phyloP scores from a whole-genome alignment of 176 grass and related monocot genomes.

The Microstegium vimineum region DNA sequence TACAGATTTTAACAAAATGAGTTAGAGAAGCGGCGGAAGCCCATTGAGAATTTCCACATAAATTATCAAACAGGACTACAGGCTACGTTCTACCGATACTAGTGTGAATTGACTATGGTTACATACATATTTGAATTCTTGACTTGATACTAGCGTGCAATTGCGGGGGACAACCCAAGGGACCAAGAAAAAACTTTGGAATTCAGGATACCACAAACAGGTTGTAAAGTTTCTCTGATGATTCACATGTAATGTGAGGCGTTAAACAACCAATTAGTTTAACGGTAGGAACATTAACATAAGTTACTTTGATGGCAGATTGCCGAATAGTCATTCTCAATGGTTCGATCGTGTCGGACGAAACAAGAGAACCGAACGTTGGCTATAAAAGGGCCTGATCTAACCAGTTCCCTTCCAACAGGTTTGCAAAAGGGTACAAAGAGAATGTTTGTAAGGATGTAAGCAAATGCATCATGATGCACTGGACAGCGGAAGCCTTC shows the following conservation, averaged over 20 bases:
- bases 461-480: slow-evolving; percentile 34
- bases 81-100: no score
- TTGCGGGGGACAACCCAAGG: no score
- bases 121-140: no score
- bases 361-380: slow-evolving; percentile 1
- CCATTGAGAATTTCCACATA: no score
- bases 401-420: slow-evolving; percentile 37
- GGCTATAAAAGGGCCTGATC: slow-evolving; percentile 26
- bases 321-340: no score
- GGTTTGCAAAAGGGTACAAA: slow-evolving; percentile 12
- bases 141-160: no score
- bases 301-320: slow-evolving; percentile 19
- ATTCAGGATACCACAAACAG: background rate
- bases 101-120: no score
- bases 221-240: background rate
- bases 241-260: background rate
- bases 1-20: no score
- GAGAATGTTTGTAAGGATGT: slow-evolving; percentile 28
- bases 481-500: slow-evolving; percentile 42
- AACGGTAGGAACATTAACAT: background rate
- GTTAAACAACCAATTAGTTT: slow-evolving; percentile 20
- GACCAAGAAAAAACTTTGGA: no score
- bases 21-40: no score
- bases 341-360: slow-evolving; percentile 1
- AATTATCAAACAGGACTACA: no score